Evolutionary conservation across 1,139 yeast species (phyloP).

Genomic region (Lodderomyces metapsilosis): DNA sequence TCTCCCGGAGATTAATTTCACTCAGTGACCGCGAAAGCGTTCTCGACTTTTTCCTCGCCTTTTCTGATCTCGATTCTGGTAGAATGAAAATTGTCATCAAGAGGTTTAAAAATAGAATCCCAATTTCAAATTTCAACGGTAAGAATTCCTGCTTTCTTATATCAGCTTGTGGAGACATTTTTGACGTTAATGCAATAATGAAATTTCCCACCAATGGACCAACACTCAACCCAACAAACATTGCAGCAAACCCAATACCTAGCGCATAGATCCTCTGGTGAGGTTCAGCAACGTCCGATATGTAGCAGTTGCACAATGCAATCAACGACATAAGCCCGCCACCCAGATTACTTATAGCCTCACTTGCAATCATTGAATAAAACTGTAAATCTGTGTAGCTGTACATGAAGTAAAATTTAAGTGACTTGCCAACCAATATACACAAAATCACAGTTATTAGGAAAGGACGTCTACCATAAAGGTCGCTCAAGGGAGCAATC

Average conservation of each 20-base stretch:
- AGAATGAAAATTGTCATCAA: slow-evolving; percentile 37
- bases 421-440: slow-evolving; percentile 24
- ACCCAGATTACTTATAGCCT: slow-evolving; percentile 45
- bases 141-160: slow-evolving; percentile 22
- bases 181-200: slow-evolving; percentile 19
- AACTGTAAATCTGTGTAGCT: slow-evolving; percentile 29
- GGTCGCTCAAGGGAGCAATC: slow-evolving; percentile 63
- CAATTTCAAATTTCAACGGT: slow-evolving; percentile 33
- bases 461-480: slow-evolving; percentile 56
- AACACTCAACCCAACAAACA: slow-evolving; percentile 59
- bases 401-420: slow-evolving; percentile 31
- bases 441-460: slow-evolving; percentile 33
- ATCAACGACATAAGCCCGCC: slow-evolving; percentile 55
- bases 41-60: slow-evolving; percentile 47
- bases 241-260: slow-evolving; percentile 55
- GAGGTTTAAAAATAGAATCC: slow-evolving; percentile 22
- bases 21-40: slow-evolving; percentile 27
- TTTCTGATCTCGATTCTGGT: slow-evolving; percentile 59
- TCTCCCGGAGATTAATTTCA: slow-evolving; percentile 7
- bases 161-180: slow-evolving; percentile 6
- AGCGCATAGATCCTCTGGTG: slow-evolving; percentile 52
- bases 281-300: slow-evolving; percentile 63
- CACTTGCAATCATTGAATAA: slow-evolving; percentile 32
- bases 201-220: slow-evolving; percentile 65
- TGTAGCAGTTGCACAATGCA: slow-evolving; percentile 58